phyloP scores from a whole-genome alignment of 345 rosid species.

The Eucalyptus decipiens region DNA sequence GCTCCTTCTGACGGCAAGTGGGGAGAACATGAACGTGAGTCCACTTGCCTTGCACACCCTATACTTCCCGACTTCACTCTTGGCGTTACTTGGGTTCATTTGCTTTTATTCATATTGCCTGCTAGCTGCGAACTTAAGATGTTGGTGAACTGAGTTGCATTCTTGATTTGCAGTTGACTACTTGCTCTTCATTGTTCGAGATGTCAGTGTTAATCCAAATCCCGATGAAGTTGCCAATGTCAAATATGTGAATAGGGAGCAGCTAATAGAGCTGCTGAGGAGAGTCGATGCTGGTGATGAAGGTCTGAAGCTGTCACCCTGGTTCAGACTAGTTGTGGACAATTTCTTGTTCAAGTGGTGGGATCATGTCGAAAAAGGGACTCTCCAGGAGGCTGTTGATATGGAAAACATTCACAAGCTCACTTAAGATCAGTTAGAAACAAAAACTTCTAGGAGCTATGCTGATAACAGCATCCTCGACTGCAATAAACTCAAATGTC shows the following conservation, averaged over 20 bases:
- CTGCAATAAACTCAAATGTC: not conserved
- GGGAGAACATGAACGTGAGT: constrained; percentile 97
- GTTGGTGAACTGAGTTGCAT: not conserved
- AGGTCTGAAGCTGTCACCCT: constrained; percentile 76
- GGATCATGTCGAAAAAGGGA: constrained; percentile 81
- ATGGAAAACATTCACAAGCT: constrained; percentile 81
- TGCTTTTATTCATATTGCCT: not conserved
- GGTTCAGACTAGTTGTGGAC: constrained; percentile 94
- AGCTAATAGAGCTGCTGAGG: constrained; percentile 72
- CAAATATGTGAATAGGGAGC: constrained; percentile 70
- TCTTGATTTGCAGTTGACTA: constrained; percentile 64
- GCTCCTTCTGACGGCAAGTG: constrained; percentile 98
- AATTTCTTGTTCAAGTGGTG: constrained; percentile 95
- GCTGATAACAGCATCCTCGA: not conserved
- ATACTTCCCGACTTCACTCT: not conserved
- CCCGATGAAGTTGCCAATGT: constrained; percentile 84
- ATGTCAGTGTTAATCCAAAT: constrained; percentile 59
- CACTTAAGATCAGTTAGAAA: not conserved
- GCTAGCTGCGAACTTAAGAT: not conserved
- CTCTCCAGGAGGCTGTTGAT: constrained; percentile 48
- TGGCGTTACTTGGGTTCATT: not conserved
- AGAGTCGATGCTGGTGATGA: constrained; percentile 87
- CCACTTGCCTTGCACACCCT: not conserved
- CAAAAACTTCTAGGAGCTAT: not conserved
- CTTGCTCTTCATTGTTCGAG: constrained; percentile 74